Base-by-base conservation (phyloP, 805 yeast genomes). In the Hyphopichia homilentoma region DNA sequence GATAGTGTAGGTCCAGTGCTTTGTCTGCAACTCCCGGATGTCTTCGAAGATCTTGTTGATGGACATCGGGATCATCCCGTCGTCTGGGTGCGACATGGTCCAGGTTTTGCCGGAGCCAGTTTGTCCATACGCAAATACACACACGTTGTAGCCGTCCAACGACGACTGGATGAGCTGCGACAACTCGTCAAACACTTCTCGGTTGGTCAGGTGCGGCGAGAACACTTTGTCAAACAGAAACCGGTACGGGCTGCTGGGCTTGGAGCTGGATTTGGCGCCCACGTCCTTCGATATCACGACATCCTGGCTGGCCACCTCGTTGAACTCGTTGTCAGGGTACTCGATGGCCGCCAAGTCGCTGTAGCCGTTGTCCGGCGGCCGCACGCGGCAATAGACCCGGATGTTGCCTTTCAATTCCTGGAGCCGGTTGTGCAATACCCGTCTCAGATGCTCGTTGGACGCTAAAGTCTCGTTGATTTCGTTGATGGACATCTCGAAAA, bases 71-170 rank as follows among this genome's bases (percentile, higher is more conserved):
- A 88, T 86, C 65, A 90, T 76, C 11, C 98, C 97, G 48, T 81
- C 82, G 1, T 57, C 48, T 0, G 73, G 61, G 35, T 63, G 61
- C 2, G 88, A 73, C 97, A 90, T 93, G 0, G 98, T 93, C 54
- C 61, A 81, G 0, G 97, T 90, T 53, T 90, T 90, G 3, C 98
- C 98, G 0, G 97, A 63, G 74, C 86, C 96, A 0, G 98, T 93
- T 57, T 90, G 98, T 1, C 98, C 98, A 54, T 93, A 90, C 4
- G 96, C 96, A 58, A 88, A 88, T 2, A 93, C 85, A 56, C 97
- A 88, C 3, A 88, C 96, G 45, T 87, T 87, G 49, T 70, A 79
- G 0, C 98, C 98, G 57, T 90, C 95, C 9, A 89, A 55, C 1
- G 94, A 59, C 1, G 69, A 62, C 54, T 87, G 96, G 2, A 90